These are phyloP conservation scores for Calonectria leucothoes DNA, from an alignment of 2,329 filamentous ascomycete species.

Conservation along the genomic window DNA sequence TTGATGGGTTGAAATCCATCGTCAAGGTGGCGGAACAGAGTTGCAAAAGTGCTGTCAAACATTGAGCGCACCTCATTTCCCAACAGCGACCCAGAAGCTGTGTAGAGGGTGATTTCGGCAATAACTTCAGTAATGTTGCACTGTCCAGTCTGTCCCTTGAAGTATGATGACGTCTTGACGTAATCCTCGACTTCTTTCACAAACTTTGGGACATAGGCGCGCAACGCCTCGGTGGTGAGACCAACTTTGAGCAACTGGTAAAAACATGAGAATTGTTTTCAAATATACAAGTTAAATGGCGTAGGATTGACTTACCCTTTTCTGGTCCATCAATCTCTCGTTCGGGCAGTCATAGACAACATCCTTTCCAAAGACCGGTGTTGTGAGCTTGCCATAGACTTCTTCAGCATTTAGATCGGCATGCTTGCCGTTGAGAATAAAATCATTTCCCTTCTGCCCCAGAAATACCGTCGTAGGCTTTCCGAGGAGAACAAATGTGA, in stretches of 20 bases:
- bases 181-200: slow-evolving; percentile 79
- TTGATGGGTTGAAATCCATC: slow-evolving; percentile 91
- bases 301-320: slow-evolving; percentile 73
- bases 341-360: slow-evolving; percentile 93
- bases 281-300: fast-evolving
- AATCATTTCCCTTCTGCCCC: slow-evolving; percentile 86
- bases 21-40: slow-evolving; percentile 87
- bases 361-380: slow-evolving; percentile 80
- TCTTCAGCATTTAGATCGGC: slow-evolving; percentile 92
- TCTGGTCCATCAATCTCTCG: slow-evolving; percentile 93
- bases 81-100: slow-evolving; percentile 86
- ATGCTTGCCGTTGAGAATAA: slow-evolving; percentile 90
- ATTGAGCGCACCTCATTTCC: slow-evolving; percentile 83
- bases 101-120: slow-evolving; percentile 90
- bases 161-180: slow-evolving; percentile 72
- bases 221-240: slow-evolving; percentile 78
- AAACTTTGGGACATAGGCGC: slow-evolving; percentile 81
- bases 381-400: slow-evolving; percentile 82
- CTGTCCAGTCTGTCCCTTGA: slow-evolving; percentile 75
- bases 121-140: slow-evolving; percentile 79
- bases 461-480: slow-evolving; percentile 89
- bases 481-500: slow-evolving; percentile 87
- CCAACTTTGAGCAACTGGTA: slow-evolving; percentile 80
- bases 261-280: neutral
- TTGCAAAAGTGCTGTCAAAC: slow-evolving; percentile 83